phyloP scores from a whole-genome alignment of 208 protist species.

The Trypanosomatidae sp. region DNA sequence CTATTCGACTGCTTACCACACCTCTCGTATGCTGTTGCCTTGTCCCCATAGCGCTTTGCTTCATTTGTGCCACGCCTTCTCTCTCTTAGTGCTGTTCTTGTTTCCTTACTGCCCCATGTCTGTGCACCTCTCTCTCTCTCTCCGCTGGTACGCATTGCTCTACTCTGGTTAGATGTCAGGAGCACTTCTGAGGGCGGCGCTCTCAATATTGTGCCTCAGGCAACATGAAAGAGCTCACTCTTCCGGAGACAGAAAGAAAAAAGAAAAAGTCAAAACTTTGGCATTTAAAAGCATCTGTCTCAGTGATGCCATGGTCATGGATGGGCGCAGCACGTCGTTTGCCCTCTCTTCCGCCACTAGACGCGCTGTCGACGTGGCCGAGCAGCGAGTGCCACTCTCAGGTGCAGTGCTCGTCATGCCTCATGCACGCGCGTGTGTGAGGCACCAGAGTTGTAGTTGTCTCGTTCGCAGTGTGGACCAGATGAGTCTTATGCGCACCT shows the following conservation, averaged over 20 bases:
- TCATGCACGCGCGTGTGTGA: neutral
- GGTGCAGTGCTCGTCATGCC: neutral
- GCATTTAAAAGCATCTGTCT: neutral
- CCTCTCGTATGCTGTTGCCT: constrained; percentile 1
- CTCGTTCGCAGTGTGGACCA: neutral
- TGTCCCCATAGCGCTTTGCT: neutral
- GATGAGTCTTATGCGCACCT: neutral
- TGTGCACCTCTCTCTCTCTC: constrained; percentile 4
- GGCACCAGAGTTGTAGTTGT: neutral
- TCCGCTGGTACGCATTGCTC: neutral
- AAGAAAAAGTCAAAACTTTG: neutral
- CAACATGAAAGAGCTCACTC: neutral
- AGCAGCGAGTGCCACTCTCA: neutral
- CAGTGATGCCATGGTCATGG: neutral
- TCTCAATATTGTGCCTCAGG: neutral
- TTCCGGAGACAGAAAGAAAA: neutral
- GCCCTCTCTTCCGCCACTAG: neutral
- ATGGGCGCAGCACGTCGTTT: neutral
- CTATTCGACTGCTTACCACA: neutral
- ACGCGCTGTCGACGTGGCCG: neutral
- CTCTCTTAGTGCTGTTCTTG: neutral
- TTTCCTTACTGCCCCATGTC: neutral
- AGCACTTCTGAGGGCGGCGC: neutral
- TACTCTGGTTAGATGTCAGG: neutral
- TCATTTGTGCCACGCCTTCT: neutral